phyloP scores from a whole-genome alignment of 1,284 basidiomycete genomes.

The Marasmius sp. region DNA sequence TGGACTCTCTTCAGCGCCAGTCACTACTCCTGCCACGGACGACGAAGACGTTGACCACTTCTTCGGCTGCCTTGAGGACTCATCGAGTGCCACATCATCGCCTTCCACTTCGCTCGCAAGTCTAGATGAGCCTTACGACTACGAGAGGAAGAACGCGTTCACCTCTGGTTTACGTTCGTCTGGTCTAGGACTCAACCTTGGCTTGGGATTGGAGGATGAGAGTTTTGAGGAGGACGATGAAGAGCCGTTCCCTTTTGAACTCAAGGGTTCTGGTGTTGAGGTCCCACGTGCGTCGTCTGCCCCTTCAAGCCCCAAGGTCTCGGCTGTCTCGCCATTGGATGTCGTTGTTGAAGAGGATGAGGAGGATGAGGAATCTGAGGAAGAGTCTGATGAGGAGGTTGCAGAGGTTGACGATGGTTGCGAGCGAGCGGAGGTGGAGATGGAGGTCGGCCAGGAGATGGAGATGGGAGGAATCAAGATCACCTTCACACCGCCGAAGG shows the following conservation, averaged over 20 bases:
- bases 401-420: conserved; percentile 44
- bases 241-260: conserved; percentile 47
- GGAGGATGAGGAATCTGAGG: conserved; percentile 36
- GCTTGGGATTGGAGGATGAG: background rate
- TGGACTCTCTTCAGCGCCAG: conserved; percentile 14
- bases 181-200: background rate
- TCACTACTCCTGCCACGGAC: conserved; percentile 19
- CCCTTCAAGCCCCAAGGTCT: conserved; percentile 31
- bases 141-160: conserved; percentile 55
- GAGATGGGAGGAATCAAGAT: conserved; percentile 66
- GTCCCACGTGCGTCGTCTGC: background rate
- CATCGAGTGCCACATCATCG: conserved; percentile 11
- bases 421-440: conserved; percentile 31
- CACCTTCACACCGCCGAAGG: conserved; percentile 57
- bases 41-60: conserved; percentile 60
- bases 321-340: conserved; percentile 28
- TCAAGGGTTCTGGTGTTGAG: conserved; percentile 48
- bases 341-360: conserved; percentile 48
- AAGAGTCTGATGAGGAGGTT: conserved; percentile 29
- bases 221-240: conserved; percentile 28
- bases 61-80: conserved; percentile 64
- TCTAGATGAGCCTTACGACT: conserved; percentile 27
- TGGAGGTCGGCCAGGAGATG: conserved; percentile 26
- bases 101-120: conserved; percentile 3
- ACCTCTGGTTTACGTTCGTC: conserved; percentile 27